Evolutionary conservation across 129 eudicot genomes (phyloP).

Genomic region (Gnaphalium uliginosum): DNA sequence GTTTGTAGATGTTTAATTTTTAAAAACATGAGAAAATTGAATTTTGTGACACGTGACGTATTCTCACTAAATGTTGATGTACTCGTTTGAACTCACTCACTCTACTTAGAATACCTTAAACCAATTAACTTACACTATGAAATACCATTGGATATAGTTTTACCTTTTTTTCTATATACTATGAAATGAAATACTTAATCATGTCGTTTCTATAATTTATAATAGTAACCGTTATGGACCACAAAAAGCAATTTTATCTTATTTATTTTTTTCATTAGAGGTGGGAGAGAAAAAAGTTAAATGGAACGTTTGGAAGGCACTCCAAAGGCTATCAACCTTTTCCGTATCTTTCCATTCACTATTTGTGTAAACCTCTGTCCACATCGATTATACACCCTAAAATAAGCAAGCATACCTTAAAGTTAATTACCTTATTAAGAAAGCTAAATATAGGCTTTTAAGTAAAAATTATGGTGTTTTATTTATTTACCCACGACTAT

Average conservation of each 20-base stretch:
- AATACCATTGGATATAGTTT: too few species aligned
- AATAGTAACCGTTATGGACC: not conserved
- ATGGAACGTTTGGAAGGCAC: slow-evolving; percentile 51
- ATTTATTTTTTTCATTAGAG: slow-evolving; percentile 7
- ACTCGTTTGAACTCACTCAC: too few species aligned
- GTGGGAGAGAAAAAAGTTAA: slow-evolving; percentile 17
- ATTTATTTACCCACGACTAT: not conserved
- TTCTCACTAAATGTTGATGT: too few species aligned
- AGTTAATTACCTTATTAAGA: slow-evolving; percentile 31
- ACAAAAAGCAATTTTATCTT: not conserved
- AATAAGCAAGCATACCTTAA: slow-evolving; percentile 38
- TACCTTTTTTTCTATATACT: too few species aligned
- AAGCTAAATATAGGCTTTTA: slow-evolving; percentile 24
- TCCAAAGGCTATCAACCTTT: slow-evolving; percentile 43
- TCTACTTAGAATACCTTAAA: not conserved
- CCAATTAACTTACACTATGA: not conserved
- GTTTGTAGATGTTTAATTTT: too few species aligned
- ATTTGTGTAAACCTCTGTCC: slow-evolving; percentile 28
- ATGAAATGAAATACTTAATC: not conserved
- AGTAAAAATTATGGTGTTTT: not conserved
- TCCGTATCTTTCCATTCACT: slow-evolving; percentile 44
- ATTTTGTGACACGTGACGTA: too few species aligned
- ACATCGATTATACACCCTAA: slow-evolving; percentile 33
- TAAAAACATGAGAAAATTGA: too few species aligned
- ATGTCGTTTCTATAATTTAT: not conserved